Conservation (phyloP, 306 rosid genomes). For the Trifolium fragiferum region DNA sequence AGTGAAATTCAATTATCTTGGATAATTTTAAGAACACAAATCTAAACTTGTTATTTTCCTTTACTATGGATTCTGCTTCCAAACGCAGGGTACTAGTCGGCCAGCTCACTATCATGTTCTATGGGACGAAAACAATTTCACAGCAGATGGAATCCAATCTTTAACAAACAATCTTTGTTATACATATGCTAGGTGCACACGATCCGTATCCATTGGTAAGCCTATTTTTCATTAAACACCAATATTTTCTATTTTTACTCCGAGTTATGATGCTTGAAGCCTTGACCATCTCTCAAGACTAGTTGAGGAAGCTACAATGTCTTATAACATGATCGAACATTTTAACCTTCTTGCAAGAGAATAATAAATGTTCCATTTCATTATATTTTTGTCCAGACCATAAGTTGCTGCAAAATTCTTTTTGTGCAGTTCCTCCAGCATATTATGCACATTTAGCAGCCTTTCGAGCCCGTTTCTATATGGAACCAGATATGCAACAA, state of each 20-base stretch:
- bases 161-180: slow-evolving; percentile 92
- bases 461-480: slow-evolving; percentile 86
- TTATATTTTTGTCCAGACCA: background rate
- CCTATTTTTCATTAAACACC: slow-evolving; percentile 12
- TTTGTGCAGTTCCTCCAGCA: slow-evolving; percentile 84
- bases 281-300: background rate
- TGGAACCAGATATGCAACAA: slow-evolving; percentile 82
- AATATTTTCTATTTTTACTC: slow-evolving; percentile 10
- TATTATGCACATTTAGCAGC: slow-evolving; percentile 98
- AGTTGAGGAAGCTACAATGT: background rate
- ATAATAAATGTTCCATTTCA: background rate
- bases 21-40: background rate
- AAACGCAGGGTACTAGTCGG: slow-evolving; percentile 87
- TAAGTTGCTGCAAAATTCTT: slow-evolving; percentile 12
- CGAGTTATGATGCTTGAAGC: background rate
- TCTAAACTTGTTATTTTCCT: slow-evolving; percentile 9
- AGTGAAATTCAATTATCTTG: background rate
- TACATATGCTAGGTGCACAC: slow-evolving; percentile 96
- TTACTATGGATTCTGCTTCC: slow-evolving; percentile 10
- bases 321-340: too few relatives aligned
- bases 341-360: too few relatives aligned
- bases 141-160: slow-evolving; percentile 87
- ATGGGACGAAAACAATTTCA: slow-evolving; percentile 92
- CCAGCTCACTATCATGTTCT: slow-evolving; percentile 97
- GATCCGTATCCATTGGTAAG: slow-evolving; percentile 94